Evolutionary conservation across 352 stramenopile species (phyloP).

Genomic region (Aphanomyces cochlioides): DNA sequence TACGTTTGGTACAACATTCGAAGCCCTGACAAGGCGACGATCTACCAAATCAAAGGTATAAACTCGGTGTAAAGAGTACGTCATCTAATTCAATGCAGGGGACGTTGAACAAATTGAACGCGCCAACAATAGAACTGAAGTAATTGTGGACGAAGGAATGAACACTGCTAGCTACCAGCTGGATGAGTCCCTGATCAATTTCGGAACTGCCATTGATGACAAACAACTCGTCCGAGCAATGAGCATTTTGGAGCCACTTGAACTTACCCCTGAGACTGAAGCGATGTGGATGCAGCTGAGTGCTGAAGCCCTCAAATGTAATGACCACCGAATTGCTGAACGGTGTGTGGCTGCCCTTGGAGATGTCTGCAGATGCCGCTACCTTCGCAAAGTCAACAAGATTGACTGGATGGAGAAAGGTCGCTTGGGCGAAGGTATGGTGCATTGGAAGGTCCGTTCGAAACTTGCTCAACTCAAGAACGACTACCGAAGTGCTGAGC

Average conservation of each 20-base stretch:
- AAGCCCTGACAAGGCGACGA: conserved; percentile 90
- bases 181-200: conserved; percentile 92
- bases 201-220: conserved; percentile 92
- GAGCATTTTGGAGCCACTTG: conserved; percentile 89
- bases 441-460: conserved; percentile 86
- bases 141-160: conserved; percentile 94
- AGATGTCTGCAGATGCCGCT: conserved; percentile 84
- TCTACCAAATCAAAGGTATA: conserved; percentile 90
- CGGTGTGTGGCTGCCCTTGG: conserved; percentile 88
- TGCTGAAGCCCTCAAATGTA: conserved; percentile 75
- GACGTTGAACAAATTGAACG: conserved; percentile 94
- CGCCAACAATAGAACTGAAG: conserved; percentile 88
- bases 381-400: conserved; percentile 89
- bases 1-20: conserved; percentile 97
- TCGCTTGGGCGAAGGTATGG: conserved; percentile 60
- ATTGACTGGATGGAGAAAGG: conserved; percentile 74
- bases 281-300: conserved; percentile 93
- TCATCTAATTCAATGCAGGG: neutral
- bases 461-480: conserved; percentile 84
- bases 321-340: conserved; percentile 88
- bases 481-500: conserved; percentile 87
- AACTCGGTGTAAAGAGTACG: neutral
- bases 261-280: conserved; percentile 88
- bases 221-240: conserved; percentile 87
- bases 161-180: conserved; percentile 91